Evolutionary conservation across 306 rosid species (phyloP).

Genomic region (Albizia julibrissin): DNA sequence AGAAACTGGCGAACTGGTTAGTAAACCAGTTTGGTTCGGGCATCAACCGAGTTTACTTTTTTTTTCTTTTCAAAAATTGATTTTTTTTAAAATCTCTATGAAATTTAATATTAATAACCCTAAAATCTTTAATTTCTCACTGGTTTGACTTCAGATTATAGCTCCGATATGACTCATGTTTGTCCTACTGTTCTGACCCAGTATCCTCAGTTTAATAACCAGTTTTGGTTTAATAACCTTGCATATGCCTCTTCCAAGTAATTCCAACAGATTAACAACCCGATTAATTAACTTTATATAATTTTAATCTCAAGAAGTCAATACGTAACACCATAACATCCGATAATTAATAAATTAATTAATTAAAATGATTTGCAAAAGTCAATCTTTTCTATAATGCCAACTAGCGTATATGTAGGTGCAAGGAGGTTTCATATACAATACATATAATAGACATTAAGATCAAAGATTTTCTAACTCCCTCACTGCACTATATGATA

Average conservation of each 20-base stretch:
- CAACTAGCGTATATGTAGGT: not conserved
- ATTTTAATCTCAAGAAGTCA: conserved; percentile 8
- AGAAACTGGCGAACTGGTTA: too few species aligned
- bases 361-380: conserved; percentile 10
- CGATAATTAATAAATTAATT: not conserved
- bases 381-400: conserved; percentile 31
- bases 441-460: conserved; percentile 1
- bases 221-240: too few species aligned
- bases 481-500: not conserved
- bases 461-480: conserved; percentile 23
- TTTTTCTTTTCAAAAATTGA: too few species aligned
- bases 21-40: too few species aligned
- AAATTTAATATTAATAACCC: too few species aligned
- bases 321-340: not conserved
- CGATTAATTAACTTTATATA: not conserved
- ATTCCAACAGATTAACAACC: not conserved
- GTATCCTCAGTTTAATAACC: too few species aligned
- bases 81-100: too few species aligned
- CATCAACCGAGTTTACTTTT: too few species aligned
- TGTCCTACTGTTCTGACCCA: too few species aligned
- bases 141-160: too few species aligned
- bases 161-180: fast-evolving
- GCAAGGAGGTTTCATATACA: conserved; percentile 2
- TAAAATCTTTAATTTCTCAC: too few species aligned
- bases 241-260: not conserved